Evolutionary conservation across 345 rosid species (phyloP).

Genomic region (Kandelia obovata): DNA sequence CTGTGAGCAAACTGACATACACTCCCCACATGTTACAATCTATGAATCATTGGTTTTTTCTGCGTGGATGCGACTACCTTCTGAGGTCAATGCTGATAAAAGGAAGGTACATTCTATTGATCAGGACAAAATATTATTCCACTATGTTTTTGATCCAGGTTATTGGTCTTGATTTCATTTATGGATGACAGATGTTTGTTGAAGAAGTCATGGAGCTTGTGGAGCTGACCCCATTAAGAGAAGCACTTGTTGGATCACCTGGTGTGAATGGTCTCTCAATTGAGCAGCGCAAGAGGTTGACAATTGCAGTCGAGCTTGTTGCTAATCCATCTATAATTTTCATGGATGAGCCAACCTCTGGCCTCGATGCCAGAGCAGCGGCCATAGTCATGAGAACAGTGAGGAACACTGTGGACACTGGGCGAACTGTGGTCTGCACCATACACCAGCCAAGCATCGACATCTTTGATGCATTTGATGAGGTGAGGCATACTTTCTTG

Average conservation of each 20-base stretch:
- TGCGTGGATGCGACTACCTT: slow-evolving; percentile 60
- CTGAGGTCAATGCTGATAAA: slow-evolving; percentile 53
- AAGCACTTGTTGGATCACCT: slow-evolving; percentile 59
- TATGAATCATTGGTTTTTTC: slow-evolving; percentile 58
- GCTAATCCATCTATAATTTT: slow-evolving; percentile 73
- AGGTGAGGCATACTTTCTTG: slow-evolving; percentile 31
- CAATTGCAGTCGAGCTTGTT: slow-evolving; percentile 65
- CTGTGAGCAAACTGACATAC: slow-evolving; percentile 71
- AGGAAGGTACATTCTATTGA: slow-evolving; percentile 40
- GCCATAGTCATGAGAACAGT: slow-evolving; percentile 80
- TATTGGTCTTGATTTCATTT: background rate
- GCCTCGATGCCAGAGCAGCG: slow-evolving; percentile 74
- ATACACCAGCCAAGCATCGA: slow-evolving; percentile 77
- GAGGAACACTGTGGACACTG: slow-evolving; percentile 65
- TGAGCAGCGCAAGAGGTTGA: slow-evolving; percentile 64
- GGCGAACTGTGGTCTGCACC: slow-evolving; percentile 67
- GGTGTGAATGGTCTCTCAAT: slow-evolving; percentile 58
- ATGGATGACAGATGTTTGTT: slow-evolving; percentile 46
- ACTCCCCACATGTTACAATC: slow-evolving; percentile 65
- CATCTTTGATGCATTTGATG: slow-evolving; percentile 67
- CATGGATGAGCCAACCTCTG: slow-evolving; percentile 78
- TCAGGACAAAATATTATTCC: no score
- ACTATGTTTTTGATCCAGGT: background rate
- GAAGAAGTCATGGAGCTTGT: slow-evolving; percentile 80
- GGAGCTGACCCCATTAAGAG: slow-evolving; percentile 48